These are phyloP conservation scores for Staphylotrichum tortipilum DNA, from an alignment of 495 filamentous ascomycete species.

Conservation along the genomic window DNA sequence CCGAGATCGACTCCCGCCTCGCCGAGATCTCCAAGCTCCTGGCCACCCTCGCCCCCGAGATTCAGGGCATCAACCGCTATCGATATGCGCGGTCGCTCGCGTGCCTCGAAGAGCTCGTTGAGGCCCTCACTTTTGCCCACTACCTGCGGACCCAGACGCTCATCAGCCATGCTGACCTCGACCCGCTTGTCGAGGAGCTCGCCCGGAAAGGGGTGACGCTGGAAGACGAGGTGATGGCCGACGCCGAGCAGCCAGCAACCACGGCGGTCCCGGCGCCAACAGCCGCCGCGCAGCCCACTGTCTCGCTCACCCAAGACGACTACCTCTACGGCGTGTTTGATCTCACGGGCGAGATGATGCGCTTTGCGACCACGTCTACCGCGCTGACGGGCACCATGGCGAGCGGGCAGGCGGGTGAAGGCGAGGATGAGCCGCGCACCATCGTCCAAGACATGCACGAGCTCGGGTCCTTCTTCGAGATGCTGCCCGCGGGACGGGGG, in stretches of 20 bases:
- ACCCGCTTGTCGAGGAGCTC: constrained; percentile 34
- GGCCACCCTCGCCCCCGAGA: constrained; percentile 55
- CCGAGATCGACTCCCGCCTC: constrained; percentile 55
- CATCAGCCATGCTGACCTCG: constrained; percentile 54
- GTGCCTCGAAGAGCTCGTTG: constrained; percentile 87
- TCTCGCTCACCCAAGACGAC: constrained; percentile 68
- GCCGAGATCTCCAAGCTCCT: constrained; percentile 62
- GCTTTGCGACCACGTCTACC: constrained; percentile 78
- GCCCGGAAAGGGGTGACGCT: constrained; percentile 12
- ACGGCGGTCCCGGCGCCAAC: not conserved
- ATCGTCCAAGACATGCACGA: constrained; percentile 68
- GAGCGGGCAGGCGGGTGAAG: constrained; percentile 1
- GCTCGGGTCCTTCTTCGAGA: constrained; percentile 65
- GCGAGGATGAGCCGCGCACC: constrained; percentile 27
- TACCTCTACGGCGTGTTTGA: constrained; percentile 91
- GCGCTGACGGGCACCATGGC: constrained; percentile 53
- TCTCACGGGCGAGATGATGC: constrained; percentile 89
- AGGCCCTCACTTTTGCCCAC: constrained; percentile 75
- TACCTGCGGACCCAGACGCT: constrained; percentile 73
- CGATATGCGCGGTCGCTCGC: constrained; percentile 81
- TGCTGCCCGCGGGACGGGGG: constrained; percentile 46
- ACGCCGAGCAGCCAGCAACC: constrained; percentile 6
- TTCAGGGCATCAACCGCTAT: constrained; percentile 69
- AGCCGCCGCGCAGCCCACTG: constrained; percentile 26
- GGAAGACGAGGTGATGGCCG: constrained; percentile 23